Percentiles rank a stretch among this genome's conserved stretches.
Conservation (phyloP, 2,329 filamentous ascomycete species). For the Xylariaceae sp. region DNA sequence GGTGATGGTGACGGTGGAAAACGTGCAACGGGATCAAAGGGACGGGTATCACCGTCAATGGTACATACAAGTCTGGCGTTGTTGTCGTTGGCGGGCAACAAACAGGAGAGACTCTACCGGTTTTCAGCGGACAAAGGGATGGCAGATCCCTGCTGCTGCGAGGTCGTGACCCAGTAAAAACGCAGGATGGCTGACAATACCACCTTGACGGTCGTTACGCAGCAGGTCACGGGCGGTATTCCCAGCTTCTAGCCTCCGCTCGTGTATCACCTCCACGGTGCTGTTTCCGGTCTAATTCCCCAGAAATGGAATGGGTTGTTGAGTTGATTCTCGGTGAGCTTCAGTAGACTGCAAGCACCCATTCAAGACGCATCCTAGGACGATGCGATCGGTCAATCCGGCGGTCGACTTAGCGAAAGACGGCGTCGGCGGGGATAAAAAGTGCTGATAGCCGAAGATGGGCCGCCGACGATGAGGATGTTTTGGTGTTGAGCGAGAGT, state of each 20-base stretch:
- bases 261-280: background rate
- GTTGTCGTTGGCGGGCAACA: slow-evolving; percentile 26
- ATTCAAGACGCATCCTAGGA: background rate
- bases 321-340: background rate
- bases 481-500: background rate
- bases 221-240: background rate
- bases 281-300: background rate
- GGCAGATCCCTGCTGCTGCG: slow-evolving; percentile 21
- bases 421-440: slow-evolving; percentile 4
- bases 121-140: slow-evolving; percentile 19
- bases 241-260: background rate
- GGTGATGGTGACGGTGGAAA: background rate
- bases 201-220: background rate
- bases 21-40: slow-evolving; percentile 12
- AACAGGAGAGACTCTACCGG: slow-evolving; percentile 11
- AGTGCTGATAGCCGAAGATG: slow-evolving; percentile 2
- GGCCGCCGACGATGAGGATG: background rate
- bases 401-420: background rate
- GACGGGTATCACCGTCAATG: slow-evolving; percentile 5
- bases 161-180: slow-evolving; percentile 11
- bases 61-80: slow-evolving; percentile 7
- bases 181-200: background rate
- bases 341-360: background rate
- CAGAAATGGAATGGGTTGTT: background rate
- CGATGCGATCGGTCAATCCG: slow-evolving; percentile 1